A percentile compares a stretch with the other conserved stretches of the same genome.
These are phyloP conservation scores for Royoungia palumana DNA, from an alignment of 768 basidiomycete species.

Conservation along the genomic window DNA sequence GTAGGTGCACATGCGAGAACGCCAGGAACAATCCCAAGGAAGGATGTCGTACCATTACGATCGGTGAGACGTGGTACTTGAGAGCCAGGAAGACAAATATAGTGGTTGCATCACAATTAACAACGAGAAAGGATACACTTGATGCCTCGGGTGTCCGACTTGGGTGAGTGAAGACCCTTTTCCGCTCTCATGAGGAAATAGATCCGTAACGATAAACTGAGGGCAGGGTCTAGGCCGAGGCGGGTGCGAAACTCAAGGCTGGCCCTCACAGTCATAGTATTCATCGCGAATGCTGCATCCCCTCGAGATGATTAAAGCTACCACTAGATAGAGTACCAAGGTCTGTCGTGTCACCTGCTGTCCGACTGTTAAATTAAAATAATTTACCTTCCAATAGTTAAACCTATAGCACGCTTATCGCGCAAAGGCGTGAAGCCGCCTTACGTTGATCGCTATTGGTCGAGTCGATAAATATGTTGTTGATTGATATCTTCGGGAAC, in stretches of 20 bases:
- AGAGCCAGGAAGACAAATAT: constrained; percentile 29
- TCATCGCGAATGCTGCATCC: neutral
- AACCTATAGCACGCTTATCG: constrained; percentile 4
- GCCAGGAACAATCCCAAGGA: constrained; percentile 22
- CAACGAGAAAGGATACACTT: constrained; percentile 26
- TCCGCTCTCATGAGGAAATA: constrained; percentile 10
- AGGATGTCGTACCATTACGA: constrained; percentile 29
- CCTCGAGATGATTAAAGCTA: constrained; percentile 11
- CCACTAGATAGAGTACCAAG: constrained; percentile 15
- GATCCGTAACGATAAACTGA: constrained; percentile 5
- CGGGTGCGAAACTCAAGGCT: constrained; percentile 12
- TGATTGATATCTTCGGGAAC: constrained; percentile 9
- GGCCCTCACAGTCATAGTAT: constrained; percentile 5
- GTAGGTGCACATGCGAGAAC: constrained; percentile 4
- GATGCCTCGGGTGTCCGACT: constrained; percentile 7
- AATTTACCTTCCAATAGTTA: constrained; percentile 32
- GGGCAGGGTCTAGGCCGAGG: constrained; percentile 11
- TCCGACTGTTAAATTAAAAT: constrained; percentile 14
- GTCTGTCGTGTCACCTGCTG: constrained; percentile 12
- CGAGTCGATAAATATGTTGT: constrained; percentile 16
- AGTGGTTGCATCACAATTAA: constrained; percentile 30
- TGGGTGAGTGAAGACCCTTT: constrained; percentile 9
- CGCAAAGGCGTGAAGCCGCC: constrained; percentile 13
- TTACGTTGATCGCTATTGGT: constrained; percentile 19
- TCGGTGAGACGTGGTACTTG: constrained; percentile 11